Evolutionary conservation across 1,139 yeast genomes (phyloP).

Genomic region (Kurtzmaniella quercitrusa): DNA sequence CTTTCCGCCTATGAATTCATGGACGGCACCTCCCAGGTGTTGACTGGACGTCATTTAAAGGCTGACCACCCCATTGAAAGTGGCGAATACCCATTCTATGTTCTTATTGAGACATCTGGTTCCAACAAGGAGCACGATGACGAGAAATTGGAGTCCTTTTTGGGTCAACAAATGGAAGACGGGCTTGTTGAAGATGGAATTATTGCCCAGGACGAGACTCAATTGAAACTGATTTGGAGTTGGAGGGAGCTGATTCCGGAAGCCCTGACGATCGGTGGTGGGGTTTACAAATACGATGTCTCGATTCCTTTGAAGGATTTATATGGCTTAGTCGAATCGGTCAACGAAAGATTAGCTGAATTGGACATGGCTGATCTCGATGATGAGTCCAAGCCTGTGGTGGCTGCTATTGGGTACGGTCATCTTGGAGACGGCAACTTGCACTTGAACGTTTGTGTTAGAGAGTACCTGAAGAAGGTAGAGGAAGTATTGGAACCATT

Average conservation of each 20-base stretch:
- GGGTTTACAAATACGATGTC: constrained; percentile 95
- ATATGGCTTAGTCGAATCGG: constrained; percentile 77
- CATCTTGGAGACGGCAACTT: constrained; percentile 96
- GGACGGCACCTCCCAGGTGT: constrained; percentile 73
- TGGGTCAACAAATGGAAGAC: constrained; percentile 80
- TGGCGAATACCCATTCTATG: constrained; percentile 74
- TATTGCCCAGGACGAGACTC: constrained; percentile 92
- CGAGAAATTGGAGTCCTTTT: constrained; percentile 70
- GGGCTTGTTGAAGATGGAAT: constrained; percentile 88
- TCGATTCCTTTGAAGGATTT: constrained; percentile 78
- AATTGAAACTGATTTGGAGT: constrained; percentile 76
- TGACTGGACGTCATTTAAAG: constrained; percentile 55
- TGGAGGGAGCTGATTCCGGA: constrained; percentile 96
- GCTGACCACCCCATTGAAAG: constrained; percentile 75
- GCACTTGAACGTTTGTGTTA: constrained; percentile 88
- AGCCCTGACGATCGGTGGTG: constrained; percentile 80
- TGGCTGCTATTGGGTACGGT: constrained; percentile 89
- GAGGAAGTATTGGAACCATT: constrained; percentile 85
- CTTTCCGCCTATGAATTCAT: constrained; percentile 92
- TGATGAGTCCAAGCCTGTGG: constrained; percentile 68
- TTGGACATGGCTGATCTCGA: constrained; percentile 61
- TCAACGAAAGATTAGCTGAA: constrained; percentile 51
- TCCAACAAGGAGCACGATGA: constrained; percentile 84
- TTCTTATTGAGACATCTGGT: constrained; percentile 90
- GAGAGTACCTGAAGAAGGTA: constrained; percentile 70